Evolutionary conservation across 2,329 filamentous ascomycete species (phyloP).

Genomic region (Eurotiales sp.): DNA sequence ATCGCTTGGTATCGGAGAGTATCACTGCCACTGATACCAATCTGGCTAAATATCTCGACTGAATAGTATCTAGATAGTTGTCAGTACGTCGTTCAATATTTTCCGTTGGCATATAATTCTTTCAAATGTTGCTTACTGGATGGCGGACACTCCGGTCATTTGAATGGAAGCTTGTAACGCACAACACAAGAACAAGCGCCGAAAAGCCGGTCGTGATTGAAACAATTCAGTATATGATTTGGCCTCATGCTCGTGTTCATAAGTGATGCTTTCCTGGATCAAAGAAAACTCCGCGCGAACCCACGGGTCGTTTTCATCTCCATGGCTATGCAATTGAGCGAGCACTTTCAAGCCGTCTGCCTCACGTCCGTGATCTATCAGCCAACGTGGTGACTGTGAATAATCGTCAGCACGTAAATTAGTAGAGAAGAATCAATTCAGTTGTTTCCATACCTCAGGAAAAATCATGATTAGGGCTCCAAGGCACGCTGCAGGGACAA

Average conservation of each 20-base stretch:
- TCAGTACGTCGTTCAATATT: background rate
- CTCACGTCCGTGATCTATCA: conserved; percentile 66
- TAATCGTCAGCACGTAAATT: conserved; percentile 16
- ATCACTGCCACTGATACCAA: conserved; percentile 62
- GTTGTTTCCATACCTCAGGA: conserved; percentile 51
- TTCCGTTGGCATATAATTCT: background rate
- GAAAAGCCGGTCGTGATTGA: conserved; percentile 62
- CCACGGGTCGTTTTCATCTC: conserved; percentile 63
- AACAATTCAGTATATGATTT: conserved; percentile 70
- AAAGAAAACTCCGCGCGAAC: conserved; percentile 69
- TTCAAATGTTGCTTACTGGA: conserved; percentile 48
- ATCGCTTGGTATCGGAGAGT: conserved; percentile 74
- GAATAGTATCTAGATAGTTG: conserved; percentile 57
- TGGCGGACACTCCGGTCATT: conserved; percentile 72
- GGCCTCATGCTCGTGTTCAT: conserved; percentile 65
- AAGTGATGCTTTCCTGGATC: conserved; percentile 63
- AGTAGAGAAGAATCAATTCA: conserved; percentile 14
- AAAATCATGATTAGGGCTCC: conserved; percentile 67
- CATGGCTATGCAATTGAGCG: conserved; percentile 66
- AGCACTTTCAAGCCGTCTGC: conserved; percentile 65
- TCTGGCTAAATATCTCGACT: conserved; percentile 62
- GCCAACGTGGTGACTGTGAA: conserved; percentile 61
- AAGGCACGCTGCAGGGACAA: conserved; percentile 62
- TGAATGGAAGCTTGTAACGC: conserved; percentile 68
- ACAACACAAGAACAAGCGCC: conserved; percentile 66